A percentile compares a stretch with the other conserved stretches of the same genome.
Conservation (phyloP, 177 flowering plant species). For the Tripterygium wilfordii region DNA sequence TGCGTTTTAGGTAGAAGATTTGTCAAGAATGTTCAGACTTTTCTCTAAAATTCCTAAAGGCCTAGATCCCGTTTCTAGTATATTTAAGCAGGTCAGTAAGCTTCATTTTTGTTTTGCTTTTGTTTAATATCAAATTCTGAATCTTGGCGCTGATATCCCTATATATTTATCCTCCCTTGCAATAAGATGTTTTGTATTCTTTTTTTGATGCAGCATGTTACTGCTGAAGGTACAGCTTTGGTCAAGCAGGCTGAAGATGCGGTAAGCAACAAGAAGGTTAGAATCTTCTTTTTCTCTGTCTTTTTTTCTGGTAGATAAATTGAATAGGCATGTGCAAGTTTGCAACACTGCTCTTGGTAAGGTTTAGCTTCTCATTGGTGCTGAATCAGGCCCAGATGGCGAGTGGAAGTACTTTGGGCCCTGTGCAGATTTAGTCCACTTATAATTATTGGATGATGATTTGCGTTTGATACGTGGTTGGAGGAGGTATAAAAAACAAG, state of each 20-base stretch:
- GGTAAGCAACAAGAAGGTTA: constrained; percentile 84
- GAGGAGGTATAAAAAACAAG: no score
- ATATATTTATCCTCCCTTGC: background rate
- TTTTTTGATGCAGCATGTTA: constrained; percentile 71
- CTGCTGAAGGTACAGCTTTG: constrained; percentile 86
- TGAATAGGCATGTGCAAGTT: no score
- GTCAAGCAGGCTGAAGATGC: constrained; percentile 99
- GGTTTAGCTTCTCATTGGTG: no score
- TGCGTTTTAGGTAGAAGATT: constrained; percentile 73
- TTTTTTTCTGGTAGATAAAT: no score
- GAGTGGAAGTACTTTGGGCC: no score
- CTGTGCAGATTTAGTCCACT: no score
- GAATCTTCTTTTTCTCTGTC: background rate
- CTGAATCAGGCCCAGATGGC: no score
- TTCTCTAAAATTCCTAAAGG: constrained; percentile 69
- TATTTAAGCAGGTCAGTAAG: constrained; percentile 77
- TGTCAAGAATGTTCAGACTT: constrained; percentile 90
- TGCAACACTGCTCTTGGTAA: no score
- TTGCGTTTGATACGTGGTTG: no score
- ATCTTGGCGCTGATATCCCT: background rate
- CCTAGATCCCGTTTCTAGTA: constrained; percentile 75
- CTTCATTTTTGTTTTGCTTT: background rate
- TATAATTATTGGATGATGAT: no score
- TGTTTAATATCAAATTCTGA: background rate
- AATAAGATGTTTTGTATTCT: constrained; percentile 3